Base-by-base conservation (phyloP, 345 rosid genomes). In the Heritiera fomes region DNA sequence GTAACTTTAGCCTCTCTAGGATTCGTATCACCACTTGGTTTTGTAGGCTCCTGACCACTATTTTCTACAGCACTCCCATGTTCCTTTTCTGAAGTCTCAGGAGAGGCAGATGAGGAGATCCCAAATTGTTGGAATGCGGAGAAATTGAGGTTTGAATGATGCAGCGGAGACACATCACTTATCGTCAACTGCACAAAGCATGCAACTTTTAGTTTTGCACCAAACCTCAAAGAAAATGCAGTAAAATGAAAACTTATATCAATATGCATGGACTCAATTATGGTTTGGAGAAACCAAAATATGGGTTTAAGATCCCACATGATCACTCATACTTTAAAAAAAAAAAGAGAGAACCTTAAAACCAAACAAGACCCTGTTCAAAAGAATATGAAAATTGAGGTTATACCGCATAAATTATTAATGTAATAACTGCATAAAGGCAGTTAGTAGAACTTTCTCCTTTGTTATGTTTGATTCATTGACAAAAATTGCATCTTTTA, bases 61-160 rank as follows among this genome's bases (percentile, higher is more conserved):
- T 17, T 70, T 49, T 70, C 41, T 3, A 10, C 81, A 73, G 80
- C 67, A 76, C 64, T 78, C 67, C 77, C 87, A 45, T 78, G 85
- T 43, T 87, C 94, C 81, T 81, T 89, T 43, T 81, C 88, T 1
- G 58, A 82, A 14, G 85, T 30, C 82, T 90, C 91, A 72, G 91
- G 85, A 20, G 97, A 88, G 75, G 90, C 89, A 72, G 98, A 87
- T 18, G 95, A 90, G 38, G 83, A 85, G 81, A 90, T 82, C 67
- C 97, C 91, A 79, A 84, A 87, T 73, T 71, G 88, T 84, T 82
- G 90, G 74, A 85, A 80, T 8, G 77, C 73, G 46, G 86, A 79
- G 30, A 85, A 76, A 82, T 71, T 81, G 49, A 67, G 7, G 52
- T 86, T 77, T 55, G 89, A 81, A 65, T 82, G 85, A 77, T 90